A percentile compares a stretch with the other conserved stretches of the same genome.
phyloP scores from a whole-genome alignment of 2,329 filamentous ascomycete genomes.

The Hypoxylon sp. region DNA sequence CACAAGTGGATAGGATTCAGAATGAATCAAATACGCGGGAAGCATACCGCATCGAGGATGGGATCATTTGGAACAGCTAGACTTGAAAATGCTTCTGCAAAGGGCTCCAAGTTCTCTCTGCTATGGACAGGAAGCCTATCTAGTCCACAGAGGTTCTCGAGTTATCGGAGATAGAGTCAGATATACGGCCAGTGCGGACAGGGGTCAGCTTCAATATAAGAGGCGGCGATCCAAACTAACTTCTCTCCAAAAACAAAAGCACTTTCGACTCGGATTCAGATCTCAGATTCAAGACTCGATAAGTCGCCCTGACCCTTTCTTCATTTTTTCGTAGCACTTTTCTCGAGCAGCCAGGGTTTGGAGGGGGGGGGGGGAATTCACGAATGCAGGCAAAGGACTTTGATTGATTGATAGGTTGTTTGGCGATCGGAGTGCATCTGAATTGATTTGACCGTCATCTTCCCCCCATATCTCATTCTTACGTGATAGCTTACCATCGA shows the following conservation, averaged over 20 bases:
- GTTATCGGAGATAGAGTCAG: conserved; percentile 30
- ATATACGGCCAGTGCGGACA: conserved; percentile 37
- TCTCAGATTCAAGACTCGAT: background rate
- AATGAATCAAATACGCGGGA: conserved; percentile 39
- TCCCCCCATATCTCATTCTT: conserved; percentile 24
- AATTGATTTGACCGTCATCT: conserved; percentile 51
- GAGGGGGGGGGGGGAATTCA: conserved; percentile 47
- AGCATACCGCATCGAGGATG: conserved; percentile 40
- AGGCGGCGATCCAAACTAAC: conserved; percentile 30
- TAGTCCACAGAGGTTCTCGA: conserved; percentile 33
- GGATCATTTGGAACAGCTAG: conserved; percentile 34
- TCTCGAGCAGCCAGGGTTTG: conserved; percentile 47
- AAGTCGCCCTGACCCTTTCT: conserved; percentile 38
- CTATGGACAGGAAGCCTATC: conserved; percentile 32
- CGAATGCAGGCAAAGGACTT: conserved; percentile 50
- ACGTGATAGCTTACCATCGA: background rate
- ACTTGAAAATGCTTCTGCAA: conserved; percentile 27
- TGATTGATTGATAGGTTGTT: conserved; percentile 47
- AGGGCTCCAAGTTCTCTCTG: conserved; percentile 38
- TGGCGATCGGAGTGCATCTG: conserved; percentile 52
- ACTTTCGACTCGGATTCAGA: conserved; percentile 28
- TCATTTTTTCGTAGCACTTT: conserved; percentile 48
- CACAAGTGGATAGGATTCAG: conserved; percentile 43
- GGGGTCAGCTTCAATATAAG: conserved; percentile 37
- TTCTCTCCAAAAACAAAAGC: conserved; percentile 39